Evolutionary conservation across 371 early-diverging fungal species (phyloP).

Genomic region (Mortierella polycephala): DNA sequence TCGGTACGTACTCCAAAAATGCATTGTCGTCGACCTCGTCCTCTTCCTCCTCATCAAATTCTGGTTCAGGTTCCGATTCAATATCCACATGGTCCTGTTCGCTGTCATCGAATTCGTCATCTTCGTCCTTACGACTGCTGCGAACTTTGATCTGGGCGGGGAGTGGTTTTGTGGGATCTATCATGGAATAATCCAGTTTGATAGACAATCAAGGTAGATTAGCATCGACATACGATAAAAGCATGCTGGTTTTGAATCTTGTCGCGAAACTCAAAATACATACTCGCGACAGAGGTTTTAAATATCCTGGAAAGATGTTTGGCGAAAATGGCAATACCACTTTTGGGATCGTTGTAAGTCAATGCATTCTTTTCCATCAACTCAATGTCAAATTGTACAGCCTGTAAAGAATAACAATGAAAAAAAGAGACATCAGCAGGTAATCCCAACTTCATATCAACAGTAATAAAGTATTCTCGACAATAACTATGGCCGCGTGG

Average conservation of each 20-base stretch:
- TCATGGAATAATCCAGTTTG: neutral
- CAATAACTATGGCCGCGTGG: neutral
- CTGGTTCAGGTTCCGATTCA: slow-evolving; percentile 56
- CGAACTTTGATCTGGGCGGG: slow-evolving; percentile 31
- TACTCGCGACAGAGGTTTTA: slow-evolving; percentile 62
- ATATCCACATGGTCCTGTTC: slow-evolving; percentile 42
- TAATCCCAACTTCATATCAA: neutral
- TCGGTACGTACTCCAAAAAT: slow-evolving; percentile 28
- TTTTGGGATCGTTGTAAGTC: slow-evolving; percentile 72
- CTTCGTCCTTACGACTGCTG: slow-evolving; percentile 51
- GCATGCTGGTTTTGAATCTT: too few species aligned
- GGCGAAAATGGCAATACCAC: slow-evolving; percentile 68
- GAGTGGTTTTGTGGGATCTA: slow-evolving; percentile 62
- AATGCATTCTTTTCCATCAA: slow-evolving; percentile 75
- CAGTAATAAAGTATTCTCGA: neutral
- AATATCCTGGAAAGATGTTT: slow-evolving; percentile 67
- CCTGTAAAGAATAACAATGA: slow-evolving; percentile 38
- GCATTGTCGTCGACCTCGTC: slow-evolving; percentile 35
- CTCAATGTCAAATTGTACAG: slow-evolving; percentile 74
- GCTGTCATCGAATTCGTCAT: slow-evolving; percentile 48
- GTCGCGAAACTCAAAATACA: neutral
- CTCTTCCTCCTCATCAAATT: slow-evolving; percentile 61
- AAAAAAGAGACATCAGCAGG: neutral
- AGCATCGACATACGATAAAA: neutral
- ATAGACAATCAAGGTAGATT: neutral